Percentiles rank a stretch among this genome's conserved stretches.
These are phyloP conservation scores for Thalia dealbata DNA, from an alignment of 176 grass and related monocot species.

Conservation along the genomic window DNA sequence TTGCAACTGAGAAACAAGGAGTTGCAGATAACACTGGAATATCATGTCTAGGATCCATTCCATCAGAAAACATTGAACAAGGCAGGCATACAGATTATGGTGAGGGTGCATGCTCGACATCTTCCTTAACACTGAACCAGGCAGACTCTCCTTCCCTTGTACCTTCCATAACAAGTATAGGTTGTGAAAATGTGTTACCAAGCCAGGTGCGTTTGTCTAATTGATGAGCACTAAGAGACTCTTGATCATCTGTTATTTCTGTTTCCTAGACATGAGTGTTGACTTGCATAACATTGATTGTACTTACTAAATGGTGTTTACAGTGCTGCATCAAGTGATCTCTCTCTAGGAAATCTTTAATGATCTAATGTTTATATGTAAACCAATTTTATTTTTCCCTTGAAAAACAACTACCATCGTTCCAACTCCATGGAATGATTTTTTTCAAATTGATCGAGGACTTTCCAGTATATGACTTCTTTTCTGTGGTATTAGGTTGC, in stretches of 20 bases:
- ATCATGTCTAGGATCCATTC: background rate
- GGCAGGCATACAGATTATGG: conserved; percentile 10
- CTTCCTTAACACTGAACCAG: background rate
- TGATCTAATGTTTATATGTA: background rate
- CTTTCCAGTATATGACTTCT: too few relatives aligned
- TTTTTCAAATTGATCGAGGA: too few relatives aligned
- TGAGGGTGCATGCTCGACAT: conserved; percentile 17
- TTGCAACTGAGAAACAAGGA: conserved; percentile 21
- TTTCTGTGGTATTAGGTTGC: too few relatives aligned
- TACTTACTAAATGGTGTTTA: background rate
- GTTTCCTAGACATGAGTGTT: background rate
- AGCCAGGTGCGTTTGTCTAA: conserved; percentile 22
- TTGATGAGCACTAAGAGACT: background rate
- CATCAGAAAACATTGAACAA: conserved; percentile 10
- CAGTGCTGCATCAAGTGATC: background rate
- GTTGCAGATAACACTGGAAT: conserved; percentile 18
- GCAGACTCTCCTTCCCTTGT: conserved; percentile 19
- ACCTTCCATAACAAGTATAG: conserved; percentile 23
- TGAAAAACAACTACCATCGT: too few relatives aligned
- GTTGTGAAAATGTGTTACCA: conserved; percentile 17
- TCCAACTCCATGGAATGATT: too few relatives aligned
- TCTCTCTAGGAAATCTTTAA: background rate
- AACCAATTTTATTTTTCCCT: too few relatives aligned
- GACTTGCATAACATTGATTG: background rate
- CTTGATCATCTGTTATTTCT: background rate